Evolutionary conservation across 805 yeast species (phyloP), one percentile per base, ranked within the genome.

Genomic region (Komagataella kurtzmanii): DNA sequence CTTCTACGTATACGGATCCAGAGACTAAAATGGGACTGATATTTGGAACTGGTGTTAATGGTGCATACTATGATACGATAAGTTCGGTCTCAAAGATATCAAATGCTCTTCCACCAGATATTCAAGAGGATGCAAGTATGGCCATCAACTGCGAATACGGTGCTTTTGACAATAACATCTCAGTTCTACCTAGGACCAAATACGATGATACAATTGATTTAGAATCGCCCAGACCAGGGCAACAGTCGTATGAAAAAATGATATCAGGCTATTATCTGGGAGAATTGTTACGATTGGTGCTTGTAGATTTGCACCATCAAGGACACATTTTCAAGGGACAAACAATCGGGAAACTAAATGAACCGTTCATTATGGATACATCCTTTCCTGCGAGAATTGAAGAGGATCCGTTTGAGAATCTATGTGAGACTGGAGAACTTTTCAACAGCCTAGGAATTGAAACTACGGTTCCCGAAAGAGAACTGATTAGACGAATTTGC

Each of bases 61-160:
- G 97, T 67, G 97, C 97, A 52, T 91, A 90, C 74, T 90, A 82
- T 70, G 98, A 91, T 61, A 69, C 69, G 49, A 83, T 81, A 51
- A 67, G 73, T 50, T 79, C 79, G 60, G 80, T 91, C 60, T 91
- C 90, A 56, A 91, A 91, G 73, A 75, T 91, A 59, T 80, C 80
- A 60, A 95, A 93, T 54, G 71, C 69, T 59, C 66, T 84, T 51
- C 76, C 80, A 30, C 71, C 68, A 18, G 96, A 88, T 63, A 77
- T 88, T 58, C 64, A 75, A 44, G 67, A 65, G 7, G 78, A 77
- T 49, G 75, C 85, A 46, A 81, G 84, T 56, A 90, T 91, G 95
- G 97, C 97, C 52, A 91, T 91, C 67, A 91, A 91, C 76, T 89
- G 97, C 75, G 99, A 91, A 73, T 91, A 91, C 72, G 98, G 99